Evolutionary conservation across 805 yeast species (phyloP), one percentile per base, ranked within the genome.

Genomic region (Saccharomycopsis sp.): DNA sequence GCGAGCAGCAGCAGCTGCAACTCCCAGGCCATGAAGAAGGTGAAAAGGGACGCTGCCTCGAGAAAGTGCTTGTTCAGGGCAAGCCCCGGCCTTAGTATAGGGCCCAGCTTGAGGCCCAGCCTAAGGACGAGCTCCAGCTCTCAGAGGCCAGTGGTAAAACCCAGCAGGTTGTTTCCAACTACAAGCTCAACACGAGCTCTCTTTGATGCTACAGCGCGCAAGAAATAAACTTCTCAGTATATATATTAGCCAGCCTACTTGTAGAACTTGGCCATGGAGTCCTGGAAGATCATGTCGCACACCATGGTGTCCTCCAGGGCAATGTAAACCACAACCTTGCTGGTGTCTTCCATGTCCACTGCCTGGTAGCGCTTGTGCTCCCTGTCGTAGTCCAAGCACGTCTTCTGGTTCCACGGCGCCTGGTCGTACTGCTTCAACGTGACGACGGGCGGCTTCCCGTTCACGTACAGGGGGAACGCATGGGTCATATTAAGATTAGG

Each of bases 301-400:
- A 60, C 58, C n/a, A 53, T 57, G 20, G 55, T 44, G 41, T 68
- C 73, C 5, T 53, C 57, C 2, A 50, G 35, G 36, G 64, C 63
- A 17, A 73, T 58, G 26, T 41, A 51, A 7, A 75, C 76, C 32
- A 73, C 67, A n/a, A 63, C 58, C 22, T 63, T 56, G 4, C 55
- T 58, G 5, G 71, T 70, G 15, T 60, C 54, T 35, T 68, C 59
- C 64, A 70, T 65, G 41, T 64, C 61, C 10, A 73, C 75, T 4
- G 65, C 68, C 6, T 65, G 64, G 46, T 63, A 72, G 2, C 53
- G 40, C 21, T 39, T 44, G n/a, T n/a, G n/a, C n/a, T n/a, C n/a
- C n/a, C n/a, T n/a, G n/a, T n/a, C n/a, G n/a, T n/a, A n/a, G 51
- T 73, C 78, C 6, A 73, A 62, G 44, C 77, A 72, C 3, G 77